Percentiles rank a stretch among this genome's conserved stretches.
These are phyloP conservation scores for Babesia ovis DNA, from an alignment of 169 alveolate species.

Conservation along the genomic window DNA sequence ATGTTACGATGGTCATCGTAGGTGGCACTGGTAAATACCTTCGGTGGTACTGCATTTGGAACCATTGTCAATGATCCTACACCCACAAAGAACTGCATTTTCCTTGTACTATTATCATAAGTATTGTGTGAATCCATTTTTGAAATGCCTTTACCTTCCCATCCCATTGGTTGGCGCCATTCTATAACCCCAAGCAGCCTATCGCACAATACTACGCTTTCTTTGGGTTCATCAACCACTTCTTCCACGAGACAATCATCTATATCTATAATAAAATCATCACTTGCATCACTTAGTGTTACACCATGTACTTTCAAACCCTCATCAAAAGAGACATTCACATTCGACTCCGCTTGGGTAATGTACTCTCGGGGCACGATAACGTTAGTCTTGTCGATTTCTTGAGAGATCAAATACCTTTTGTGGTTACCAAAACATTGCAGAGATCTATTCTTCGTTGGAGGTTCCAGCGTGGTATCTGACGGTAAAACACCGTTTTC, in stretches of 20 bases:
- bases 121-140: neutral
- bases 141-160: neutral
- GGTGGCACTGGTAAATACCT: neutral
- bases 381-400: too few species aligned
- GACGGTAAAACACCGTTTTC: neutral
- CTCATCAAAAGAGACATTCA: too few species aligned
- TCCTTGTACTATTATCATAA: neutral
- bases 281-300: neutral
- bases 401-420: too few species aligned
- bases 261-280: neutral
- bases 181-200: slow-evolving; percentile 12
- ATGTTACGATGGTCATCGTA: neutral
- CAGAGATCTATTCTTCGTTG: too few species aligned
- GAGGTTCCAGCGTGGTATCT: too few species aligned
- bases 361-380: too few species aligned
- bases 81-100: neutral
- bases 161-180: slow-evolving; percentile 11
- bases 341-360: too few species aligned
- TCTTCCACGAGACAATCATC: neutral
- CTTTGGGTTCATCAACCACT: neutral
- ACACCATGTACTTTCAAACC: too few species aligned
- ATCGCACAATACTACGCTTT: neutral
- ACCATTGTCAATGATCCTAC: slow-evolving; percentile 6
- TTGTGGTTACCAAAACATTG: too few species aligned
- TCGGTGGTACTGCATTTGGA: neutral